Conservation (phyloP, 371 early-diverging fungal species). For the Rhizopus delemar region DNA sequence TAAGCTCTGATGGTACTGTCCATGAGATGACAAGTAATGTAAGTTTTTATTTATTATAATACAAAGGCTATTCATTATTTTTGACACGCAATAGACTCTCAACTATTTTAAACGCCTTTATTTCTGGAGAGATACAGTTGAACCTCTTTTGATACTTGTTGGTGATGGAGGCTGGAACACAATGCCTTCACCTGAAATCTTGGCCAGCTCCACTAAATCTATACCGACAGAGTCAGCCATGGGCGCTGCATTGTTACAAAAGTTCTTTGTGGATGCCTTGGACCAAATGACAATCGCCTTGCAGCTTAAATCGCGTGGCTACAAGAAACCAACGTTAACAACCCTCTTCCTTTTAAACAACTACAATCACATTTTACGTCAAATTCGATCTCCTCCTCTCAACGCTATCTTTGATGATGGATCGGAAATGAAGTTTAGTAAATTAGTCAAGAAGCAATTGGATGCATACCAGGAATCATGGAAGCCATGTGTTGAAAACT, state of each 20-base stretch:
- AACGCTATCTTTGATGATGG: slow-evolving; percentile 57
- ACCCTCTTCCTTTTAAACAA: slow-evolving; percentile 83
- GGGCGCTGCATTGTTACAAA: slow-evolving; percentile 33
- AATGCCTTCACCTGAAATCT: slow-evolving; percentile 18
- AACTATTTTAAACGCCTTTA: slow-evolving; percentile 64
- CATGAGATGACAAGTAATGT: slow-evolving; percentile 84
- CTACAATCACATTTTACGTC: slow-evolving; percentile 73
- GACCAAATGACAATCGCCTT: slow-evolving; percentile 63
- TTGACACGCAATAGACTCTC: slow-evolving; percentile 47
- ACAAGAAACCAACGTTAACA: slow-evolving; percentile 75
- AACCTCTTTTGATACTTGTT: slow-evolving; percentile 57
- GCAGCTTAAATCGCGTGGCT: slow-evolving; percentile 69
- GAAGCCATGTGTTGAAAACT: slow-evolving; percentile 70
- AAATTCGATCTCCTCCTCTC: slow-evolving; percentile 61
- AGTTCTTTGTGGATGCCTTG: slow-evolving; percentile 54
- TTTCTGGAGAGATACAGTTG: slow-evolving; percentile 58
- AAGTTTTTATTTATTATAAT: slow-evolving; percentile 21
- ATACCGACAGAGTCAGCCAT: slow-evolving; percentile 22
- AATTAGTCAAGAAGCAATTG: slow-evolving; percentile 58
- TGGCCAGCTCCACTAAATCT: slow-evolving; percentile 9
- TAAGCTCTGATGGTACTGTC: slow-evolving; percentile 84
- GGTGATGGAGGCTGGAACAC: slow-evolving; percentile 69
- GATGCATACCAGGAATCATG: slow-evolving; percentile 73
- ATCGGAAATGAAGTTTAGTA: slow-evolving; percentile 62
- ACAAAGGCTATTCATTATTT: neutral